A percentile compares a stretch with the other conserved stretches of the same genome.
These are phyloP conservation scores for Phoenix dactylifera DNA, from an alignment of 176 grass and related monocot genomes.

Conservation along the genomic window DNA sequence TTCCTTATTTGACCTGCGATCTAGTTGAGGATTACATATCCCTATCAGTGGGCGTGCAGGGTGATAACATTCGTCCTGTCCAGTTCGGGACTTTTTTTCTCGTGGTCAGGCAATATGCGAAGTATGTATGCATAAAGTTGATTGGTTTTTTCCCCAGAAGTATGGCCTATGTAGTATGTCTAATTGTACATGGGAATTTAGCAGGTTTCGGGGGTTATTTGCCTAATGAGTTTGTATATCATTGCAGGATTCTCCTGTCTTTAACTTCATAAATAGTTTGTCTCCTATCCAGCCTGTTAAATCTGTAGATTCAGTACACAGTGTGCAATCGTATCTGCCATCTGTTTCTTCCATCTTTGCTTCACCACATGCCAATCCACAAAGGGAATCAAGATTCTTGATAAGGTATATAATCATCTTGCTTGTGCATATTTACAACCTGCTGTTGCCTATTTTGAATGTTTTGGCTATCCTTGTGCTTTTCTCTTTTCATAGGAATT, in stretches of 20 bases:
- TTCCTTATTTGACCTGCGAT: too few species aligned
- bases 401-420: slow-evolving; percentile 30
- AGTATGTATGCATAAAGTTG: too few species aligned
- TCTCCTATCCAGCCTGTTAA: slow-evolving; percentile 81
- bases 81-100: too few species aligned
- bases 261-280: slow-evolving; percentile 82
- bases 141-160: too few species aligned
- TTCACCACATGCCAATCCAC: slow-evolving; percentile 69
- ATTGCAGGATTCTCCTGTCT: slow-evolving; percentile 82
- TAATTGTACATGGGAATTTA: not conserved
- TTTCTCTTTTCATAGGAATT: slow-evolving; percentile 30
- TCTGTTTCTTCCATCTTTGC: slow-evolving; percentile 80
- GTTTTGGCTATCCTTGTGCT: slow-evolving; percentile 2
- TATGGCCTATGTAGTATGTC: not conserved
- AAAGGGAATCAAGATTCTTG: slow-evolving; percentile 46
- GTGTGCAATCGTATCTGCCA: slow-evolving; percentile 49
- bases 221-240: not conserved
- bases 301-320: slow-evolving; percentile 36
- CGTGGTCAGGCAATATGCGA: too few species aligned
- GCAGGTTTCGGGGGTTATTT: not conserved
- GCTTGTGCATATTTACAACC: too few species aligned
- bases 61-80: too few species aligned
- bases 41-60: too few species aligned
- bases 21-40: too few species aligned
- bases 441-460: too few species aligned